A percentile compares a stretch with the other conserved stretches of the same genome.
Evolutionary conservation across 306 rosid species (phyloP).

Genomic region (Malus sylvestris): DNA sequence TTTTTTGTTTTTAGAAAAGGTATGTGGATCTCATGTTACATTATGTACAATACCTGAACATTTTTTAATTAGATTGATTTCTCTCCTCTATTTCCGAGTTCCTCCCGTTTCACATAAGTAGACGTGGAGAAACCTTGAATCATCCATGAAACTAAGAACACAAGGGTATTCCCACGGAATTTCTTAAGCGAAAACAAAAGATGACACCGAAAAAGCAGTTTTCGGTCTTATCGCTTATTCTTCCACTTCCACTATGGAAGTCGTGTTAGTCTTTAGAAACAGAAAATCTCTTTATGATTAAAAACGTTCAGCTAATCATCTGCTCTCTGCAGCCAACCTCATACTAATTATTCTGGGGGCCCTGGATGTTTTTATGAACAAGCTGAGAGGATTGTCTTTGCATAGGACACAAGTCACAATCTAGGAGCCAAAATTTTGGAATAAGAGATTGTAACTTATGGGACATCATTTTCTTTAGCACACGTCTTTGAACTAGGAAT

Average conservation of each 20-base stretch:
- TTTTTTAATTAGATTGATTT: too few relatives aligned
- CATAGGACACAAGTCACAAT: constrained; percentile 2
- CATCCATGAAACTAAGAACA: neutral
- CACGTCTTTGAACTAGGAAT: constrained; percentile 36
- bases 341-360: neutral
- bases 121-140: neutral
- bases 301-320: neutral
- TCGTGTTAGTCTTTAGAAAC: neutral
- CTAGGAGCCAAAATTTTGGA: constrained; percentile 16
- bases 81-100: too few relatives aligned
- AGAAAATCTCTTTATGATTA: neutral
- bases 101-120: neutral
- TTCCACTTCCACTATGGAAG: neutral
- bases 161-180: neutral
- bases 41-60: too few relatives aligned
- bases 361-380: neutral
- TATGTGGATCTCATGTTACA: too few relatives aligned
- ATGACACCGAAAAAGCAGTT: neutral
- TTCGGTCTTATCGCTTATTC: neutral
- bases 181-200: neutral
- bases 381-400: neutral
- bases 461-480: constrained; percentile 26
- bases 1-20: too few relatives aligned
- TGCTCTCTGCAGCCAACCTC: neutral
- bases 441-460: constrained; percentile 31